Base-by-base conservation (phyloP, 2,329 filamentous ascomycete species). In the Colletotrichum somersetense region DNA sequence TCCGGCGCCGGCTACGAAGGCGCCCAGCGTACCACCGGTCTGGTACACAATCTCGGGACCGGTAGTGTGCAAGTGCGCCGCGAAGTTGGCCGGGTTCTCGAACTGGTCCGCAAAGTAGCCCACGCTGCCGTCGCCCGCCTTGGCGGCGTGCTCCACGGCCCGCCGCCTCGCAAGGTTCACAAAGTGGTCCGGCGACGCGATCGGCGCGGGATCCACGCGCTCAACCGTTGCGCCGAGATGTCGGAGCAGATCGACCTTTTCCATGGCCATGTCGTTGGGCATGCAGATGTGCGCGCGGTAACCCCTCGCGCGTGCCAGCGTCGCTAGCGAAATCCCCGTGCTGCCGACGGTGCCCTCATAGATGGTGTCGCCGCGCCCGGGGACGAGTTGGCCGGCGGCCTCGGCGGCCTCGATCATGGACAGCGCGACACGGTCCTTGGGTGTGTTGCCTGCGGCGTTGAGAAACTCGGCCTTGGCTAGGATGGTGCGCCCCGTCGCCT, bases 91-190 rank as follows among this genome's bases (percentile, higher is more conserved):
- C 62, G 90, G 86, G 35, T 93, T 96, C 83, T 99, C 96, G 79
- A 99, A 99, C 80, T 99, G 96, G 81, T 99, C 93, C 0, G 96
- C 95, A 80, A 98, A 99, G 83, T 97, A 95, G 30, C 96, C 96
- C 62, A 89, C 87, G 75, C 94, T 96, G 46, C 85, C 87, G 76
- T 89, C 89, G 16, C 81, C 77, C 1, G 84, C 79, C 11, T 85
- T 84, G 0, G 81, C 83, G 0, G 92, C 93, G 79, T 98, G 95
- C 76, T 94, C 91, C 63, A 82, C 81, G 0, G 96, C 96, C 62
- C 94, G 90, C 30, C 88, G 87, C 35, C 94, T 89, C 10, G 96
- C 96, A 5, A 95, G 89, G 84, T 99, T 98, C 79, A 99, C 96
- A 79, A 97, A 99, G 82, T 99, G 97, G 66, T 91, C 90, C 20